Evolutionary conservation across 1,139 yeast species (phyloP), one percentile per base, ranked within the genome.

Genomic region (Suhomyces yuchorum): DNA sequence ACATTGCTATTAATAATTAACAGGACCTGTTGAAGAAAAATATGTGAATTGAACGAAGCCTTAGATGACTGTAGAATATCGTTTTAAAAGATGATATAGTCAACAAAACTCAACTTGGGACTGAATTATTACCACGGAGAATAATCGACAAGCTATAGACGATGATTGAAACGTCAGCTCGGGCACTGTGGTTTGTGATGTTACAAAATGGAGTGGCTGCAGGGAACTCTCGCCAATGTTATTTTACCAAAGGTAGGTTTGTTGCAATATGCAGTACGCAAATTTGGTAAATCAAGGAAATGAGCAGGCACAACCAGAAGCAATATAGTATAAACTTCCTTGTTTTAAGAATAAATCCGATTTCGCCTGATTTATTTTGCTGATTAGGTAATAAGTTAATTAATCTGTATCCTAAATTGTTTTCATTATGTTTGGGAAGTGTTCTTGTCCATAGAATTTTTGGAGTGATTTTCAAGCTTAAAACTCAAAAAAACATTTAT

Each of bases 1-100:
- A 82, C 90, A 85, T 36, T 22, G 20, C 8, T 20, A 8, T n/a
- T 23, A 9, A 8, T 30, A 7, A 20, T 14, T 30, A 15, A 5
- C 7, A 14, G 14, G 6, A 30, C 18, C 18, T 3, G 34, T 3
- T 30, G 8, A 30, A 14, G 34, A 30, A 30, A 15, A 14, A 2
- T 14, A 30, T 9, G 17, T 30, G 17, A 30, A 14, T 2, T 14
- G 15, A 4, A 30, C 18, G 6, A 30, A 3, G 2, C 4, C 18
- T 30, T 30, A 30, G 3, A 26, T 4, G n/a, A 26, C 3, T 12
- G 11, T 14, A 14, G 18, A 6, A 12, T 4, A 17, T 14, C 12
- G 2, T n/a, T 30, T 30, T 30, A 2, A 9, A 26, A 8, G 34
- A 30, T 30, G 14, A 30, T 30, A 30, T 18, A 30, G 17, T 30